Evolutionary conservation across 139 green algal genomes (phyloP), one percentile per base, ranked within the genome.

Genomic region (Coelastrella sp.): DNA sequence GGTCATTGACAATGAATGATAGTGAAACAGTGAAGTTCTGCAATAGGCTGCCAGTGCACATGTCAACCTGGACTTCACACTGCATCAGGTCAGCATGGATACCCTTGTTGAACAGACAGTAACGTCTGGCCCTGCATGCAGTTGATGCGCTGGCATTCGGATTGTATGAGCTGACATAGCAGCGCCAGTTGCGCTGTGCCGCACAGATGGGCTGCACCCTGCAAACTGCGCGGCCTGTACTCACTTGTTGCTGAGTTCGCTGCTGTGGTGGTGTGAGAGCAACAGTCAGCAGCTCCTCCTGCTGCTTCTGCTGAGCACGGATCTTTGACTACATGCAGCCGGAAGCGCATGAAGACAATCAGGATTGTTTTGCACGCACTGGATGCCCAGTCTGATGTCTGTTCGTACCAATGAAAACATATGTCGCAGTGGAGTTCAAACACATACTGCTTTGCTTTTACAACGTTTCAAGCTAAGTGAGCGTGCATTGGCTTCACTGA

Each of bases 251-350:
- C 4, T 73, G 58, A 8, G 73, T 90, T 23, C 85, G 32, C 23
- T 83, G 73, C 74, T 76, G 73, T 7, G 73, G 59, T n/a, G 85
- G 73, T 73, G 85, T 64, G 4, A 90, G 85, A 8, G 85, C 85
- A 56, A 74, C 85, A 16, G 20, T 60, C 5, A 13, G 59, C 20
- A 90, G 85, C 58, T 90, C 85, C 22, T 90, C 74, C 5, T 68
- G 58, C 5, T 60, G 58, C 85, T 74, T 57, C 73, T 84, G 74
- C 85, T 68, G 85, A 5, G 57, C 57, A 5, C 23, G 14, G 58
- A 66, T 20, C 60, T 90, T 90, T 17, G 83, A 84, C 78, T 84
- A 56, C 78, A 84, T 23, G 47, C 5, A 22, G 2, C n/a, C 64
- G 16, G 13, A 11, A 71, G 64, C 68, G 22, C 17, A 76, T 71